phyloP scores from a whole-genome alignment of 2,329 filamentous ascomycete genomes.

The Alternaria consortialis region DNA sequence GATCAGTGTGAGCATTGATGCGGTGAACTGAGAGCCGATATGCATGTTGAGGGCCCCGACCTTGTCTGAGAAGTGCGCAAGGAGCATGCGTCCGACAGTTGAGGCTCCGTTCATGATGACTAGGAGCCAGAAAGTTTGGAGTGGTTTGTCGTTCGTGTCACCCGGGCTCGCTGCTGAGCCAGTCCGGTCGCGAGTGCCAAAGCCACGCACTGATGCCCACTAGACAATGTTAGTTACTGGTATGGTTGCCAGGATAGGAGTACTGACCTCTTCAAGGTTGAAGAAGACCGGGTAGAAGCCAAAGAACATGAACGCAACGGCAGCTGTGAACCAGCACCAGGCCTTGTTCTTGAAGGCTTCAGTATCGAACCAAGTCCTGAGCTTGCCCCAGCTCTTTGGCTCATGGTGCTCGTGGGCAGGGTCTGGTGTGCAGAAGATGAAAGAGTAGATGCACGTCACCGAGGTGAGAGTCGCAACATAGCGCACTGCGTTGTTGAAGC shows the following conservation, averaged over 20 bases:
- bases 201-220: conserved; percentile 57
- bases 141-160: conserved; percentile 38
- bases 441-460: conserved; percentile 53
- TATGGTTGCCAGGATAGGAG: not conserved
- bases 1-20: conserved; percentile 54
- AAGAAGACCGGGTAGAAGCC: conserved; percentile 64
- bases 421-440: conserved; percentile 56
- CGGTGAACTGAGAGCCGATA: conserved; percentile 52
- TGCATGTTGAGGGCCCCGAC: conserved; percentile 59
- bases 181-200: conserved; percentile 50
- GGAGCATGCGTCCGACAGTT: conserved; percentile 57
- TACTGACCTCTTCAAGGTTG: conserved; percentile 59
- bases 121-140: conserved; percentile 60
- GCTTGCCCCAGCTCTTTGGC: conserved; percentile 50
- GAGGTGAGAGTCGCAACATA: conserved; percentile 54
- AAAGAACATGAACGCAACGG: conserved; percentile 60
- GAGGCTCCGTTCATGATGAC: conserved; percentile 61
- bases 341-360: conserved; percentile 55
- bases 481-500: conserved; percentile 58
- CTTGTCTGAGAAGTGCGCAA: conserved; percentile 57
- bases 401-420: conserved; percentile 52
- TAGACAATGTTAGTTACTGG: conserved; percentile 30
- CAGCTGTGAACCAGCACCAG: conserved; percentile 56
- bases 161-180: conserved; percentile 12
- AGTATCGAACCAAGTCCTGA: conserved; percentile 56